phyloP scores from a whole-genome alignment of 2,329 filamentous ascomycete species.

The Penicillium sp. region DNA sequence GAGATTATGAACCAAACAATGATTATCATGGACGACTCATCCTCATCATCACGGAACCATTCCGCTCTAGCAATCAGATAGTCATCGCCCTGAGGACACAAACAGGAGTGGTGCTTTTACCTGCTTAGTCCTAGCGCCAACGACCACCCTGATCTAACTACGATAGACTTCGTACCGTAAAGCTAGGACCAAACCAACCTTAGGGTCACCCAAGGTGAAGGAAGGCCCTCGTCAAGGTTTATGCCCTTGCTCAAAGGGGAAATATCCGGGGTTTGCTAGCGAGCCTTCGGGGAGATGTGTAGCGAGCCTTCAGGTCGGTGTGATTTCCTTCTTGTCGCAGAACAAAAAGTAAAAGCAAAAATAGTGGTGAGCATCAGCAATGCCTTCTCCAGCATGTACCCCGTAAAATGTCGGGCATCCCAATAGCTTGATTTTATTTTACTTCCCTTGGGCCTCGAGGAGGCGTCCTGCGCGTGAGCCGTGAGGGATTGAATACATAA shows the following conservation, averaged over 20 bases:
- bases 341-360: background rate
- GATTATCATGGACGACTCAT: background rate
- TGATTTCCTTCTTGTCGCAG: background rate
- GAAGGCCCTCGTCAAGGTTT: constrained; percentile 7
- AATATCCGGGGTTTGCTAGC: constrained; percentile 4
- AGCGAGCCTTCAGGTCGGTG: constrained; percentile 8
- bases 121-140: background rate
- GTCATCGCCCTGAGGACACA: background rate
- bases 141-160: background rate
- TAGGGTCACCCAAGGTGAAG: background rate
- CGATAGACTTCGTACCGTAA: background rate
- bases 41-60: background rate
- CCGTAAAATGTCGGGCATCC: background rate
- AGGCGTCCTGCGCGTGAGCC: constrained; percentile 9
- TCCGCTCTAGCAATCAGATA: background rate
- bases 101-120: background rate
- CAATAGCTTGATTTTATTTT: background rate
- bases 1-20: background rate
- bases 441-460: background rate
- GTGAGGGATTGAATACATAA: constrained; percentile 7
- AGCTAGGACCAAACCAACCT: background rate
- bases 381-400: background rate
- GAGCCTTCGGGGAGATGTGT: constrained; percentile 12
- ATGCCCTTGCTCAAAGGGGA: constrained; percentile 7
- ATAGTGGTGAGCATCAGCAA: background rate